Conservation (phyloP, 225 moss, liverwort and hornwort genomes). For the Physcomitrium patens region DNA sequence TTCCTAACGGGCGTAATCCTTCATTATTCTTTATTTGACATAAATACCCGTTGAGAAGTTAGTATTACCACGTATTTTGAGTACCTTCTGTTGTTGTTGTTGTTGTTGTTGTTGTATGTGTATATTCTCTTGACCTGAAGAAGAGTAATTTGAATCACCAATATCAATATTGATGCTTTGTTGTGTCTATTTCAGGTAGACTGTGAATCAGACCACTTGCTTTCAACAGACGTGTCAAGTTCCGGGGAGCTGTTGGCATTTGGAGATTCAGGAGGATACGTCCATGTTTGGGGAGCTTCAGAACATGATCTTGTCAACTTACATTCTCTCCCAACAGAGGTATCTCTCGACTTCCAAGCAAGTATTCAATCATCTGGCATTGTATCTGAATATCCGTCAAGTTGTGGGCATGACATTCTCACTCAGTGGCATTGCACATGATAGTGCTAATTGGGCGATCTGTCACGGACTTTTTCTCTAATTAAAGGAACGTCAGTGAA, state of each 20-base stretch:
- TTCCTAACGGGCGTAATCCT: not conserved
- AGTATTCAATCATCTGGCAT: conserved; percentile 9
- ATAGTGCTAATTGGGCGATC: conserved; percentile 33
- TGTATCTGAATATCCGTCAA: conserved; percentile 28
- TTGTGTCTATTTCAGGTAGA: conserved; percentile 56
- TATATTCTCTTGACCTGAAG: conserved; percentile 2
- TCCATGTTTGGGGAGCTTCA: conserved; percentile 70
- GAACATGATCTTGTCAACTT: conserved; percentile 66
- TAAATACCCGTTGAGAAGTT: conserved; percentile 11
- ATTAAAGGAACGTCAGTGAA: conserved; percentile 33
- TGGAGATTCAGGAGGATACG: conserved; percentile 71
- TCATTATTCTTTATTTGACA: conserved; percentile 12
- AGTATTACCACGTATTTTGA: not conserved
- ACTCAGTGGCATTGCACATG: conserved; percentile 33
- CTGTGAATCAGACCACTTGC: conserved; percentile 62
- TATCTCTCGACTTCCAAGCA: conserved; percentile 39
- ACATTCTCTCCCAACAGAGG: conserved; percentile 69
- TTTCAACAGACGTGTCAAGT: conserved; percentile 72
- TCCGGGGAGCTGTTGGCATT: conserved; percentile 77
- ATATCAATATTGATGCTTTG: conserved; percentile 9
- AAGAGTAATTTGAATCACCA: not conserved
- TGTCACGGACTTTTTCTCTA: conserved; percentile 23
- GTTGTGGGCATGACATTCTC: conserved; percentile 27
- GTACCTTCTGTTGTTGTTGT: not conserved
- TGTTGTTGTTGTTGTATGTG: not conserved